phyloP scores from a whole-genome alignment of 2,329 filamentous ascomycete genomes.

The Ophiocordyceps sinensis region DNA sequence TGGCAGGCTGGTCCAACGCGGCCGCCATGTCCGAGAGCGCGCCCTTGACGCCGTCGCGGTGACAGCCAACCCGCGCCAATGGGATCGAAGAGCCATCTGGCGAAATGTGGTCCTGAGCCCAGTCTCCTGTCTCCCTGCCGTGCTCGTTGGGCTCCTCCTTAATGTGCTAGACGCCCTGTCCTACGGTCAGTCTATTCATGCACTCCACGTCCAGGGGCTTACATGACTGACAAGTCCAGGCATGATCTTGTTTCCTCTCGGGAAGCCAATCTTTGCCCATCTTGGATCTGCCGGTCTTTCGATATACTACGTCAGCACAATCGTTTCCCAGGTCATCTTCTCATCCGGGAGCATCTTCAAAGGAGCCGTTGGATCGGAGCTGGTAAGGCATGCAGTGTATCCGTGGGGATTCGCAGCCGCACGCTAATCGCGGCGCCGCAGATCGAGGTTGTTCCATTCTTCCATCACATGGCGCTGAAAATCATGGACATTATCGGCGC shows the following conservation, averaged over 20 bases:
- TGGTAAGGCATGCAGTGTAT: constrained; percentile 37
- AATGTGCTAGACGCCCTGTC: constrained; percentile 92
- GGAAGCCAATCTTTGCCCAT: constrained; percentile 69
- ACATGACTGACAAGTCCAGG: constrained; percentile 25
- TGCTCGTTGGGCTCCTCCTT: constrained; percentile 74
- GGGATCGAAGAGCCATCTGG: constrained; percentile 55
- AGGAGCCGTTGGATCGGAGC: constrained; percentile 84
- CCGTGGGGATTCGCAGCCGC: not conserved
- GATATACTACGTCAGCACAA: constrained; percentile 97
- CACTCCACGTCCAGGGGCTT: not conserved
- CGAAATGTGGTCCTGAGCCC: constrained; percentile 51
- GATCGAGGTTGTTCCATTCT: constrained; percentile 97
- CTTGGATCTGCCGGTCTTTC: constrained; percentile 90
- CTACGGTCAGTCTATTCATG: constrained; percentile 45
- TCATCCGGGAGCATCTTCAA: constrained; percentile 78
- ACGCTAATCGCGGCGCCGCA: constrained; percentile 12
- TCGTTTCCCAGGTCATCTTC: constrained; percentile 82
- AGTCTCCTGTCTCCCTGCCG: constrained; percentile 62
- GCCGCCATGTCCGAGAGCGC: constrained; percentile 17
- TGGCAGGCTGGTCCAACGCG: constrained; percentile 13
- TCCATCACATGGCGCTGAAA: constrained; percentile 92
- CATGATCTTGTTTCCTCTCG: constrained; percentile 90
- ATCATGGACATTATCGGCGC: constrained; percentile 69
- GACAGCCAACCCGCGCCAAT: constrained; percentile 49
- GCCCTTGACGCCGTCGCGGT: constrained; percentile 16